A percentile compares a stretch with the other conserved stretches of the same genome.
Evolutionary conservation across 1,284 basidiomycete genomes (phyloP).

Genomic region (Stygiomarasmius scandens): DNA sequence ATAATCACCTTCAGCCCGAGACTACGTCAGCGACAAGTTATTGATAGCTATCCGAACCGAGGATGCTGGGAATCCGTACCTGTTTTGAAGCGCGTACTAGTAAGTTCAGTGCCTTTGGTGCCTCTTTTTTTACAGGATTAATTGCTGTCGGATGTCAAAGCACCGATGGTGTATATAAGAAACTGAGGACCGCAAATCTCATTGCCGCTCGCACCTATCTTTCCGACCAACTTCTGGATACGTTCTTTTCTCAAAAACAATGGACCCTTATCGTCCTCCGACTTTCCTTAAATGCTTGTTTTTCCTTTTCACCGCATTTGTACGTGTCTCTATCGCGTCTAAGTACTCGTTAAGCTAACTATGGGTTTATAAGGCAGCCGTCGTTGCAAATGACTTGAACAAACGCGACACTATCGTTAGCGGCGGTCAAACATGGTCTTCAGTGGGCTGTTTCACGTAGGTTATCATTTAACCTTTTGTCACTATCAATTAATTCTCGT

Average conservation of each 20-base stretch:
- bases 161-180: too few species aligned
- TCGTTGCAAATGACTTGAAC: not conserved
- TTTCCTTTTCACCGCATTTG: not conserved
- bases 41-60: too few species aligned
- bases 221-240: too few species aligned
- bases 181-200: too few species aligned
- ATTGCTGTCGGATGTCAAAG: too few species aligned
- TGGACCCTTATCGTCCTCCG: not conserved
- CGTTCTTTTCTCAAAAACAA: not conserved
- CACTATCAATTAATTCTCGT: not conserved
- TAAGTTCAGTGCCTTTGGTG: too few species aligned
- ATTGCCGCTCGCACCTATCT: too few species aligned
- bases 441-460: constrained; percentile 36
- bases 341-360: too few species aligned
- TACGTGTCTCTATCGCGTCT: not conserved
- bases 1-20: too few species aligned
- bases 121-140: too few species aligned
- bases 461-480: not conserved
- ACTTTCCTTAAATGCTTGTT: not conserved
- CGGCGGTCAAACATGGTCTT: constrained; percentile 27
- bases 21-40: too few species aligned
- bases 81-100: not conserved
- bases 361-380: too few species aligned
- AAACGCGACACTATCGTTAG: not conserved
- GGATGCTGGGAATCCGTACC: not conserved